A percentile compares a stretch with the other conserved stretches of the same genome.
Evolutionary conservation across 2,329 filamentous ascomycete species (phyloP).

Genomic region (Byssothecium circinans): DNA sequence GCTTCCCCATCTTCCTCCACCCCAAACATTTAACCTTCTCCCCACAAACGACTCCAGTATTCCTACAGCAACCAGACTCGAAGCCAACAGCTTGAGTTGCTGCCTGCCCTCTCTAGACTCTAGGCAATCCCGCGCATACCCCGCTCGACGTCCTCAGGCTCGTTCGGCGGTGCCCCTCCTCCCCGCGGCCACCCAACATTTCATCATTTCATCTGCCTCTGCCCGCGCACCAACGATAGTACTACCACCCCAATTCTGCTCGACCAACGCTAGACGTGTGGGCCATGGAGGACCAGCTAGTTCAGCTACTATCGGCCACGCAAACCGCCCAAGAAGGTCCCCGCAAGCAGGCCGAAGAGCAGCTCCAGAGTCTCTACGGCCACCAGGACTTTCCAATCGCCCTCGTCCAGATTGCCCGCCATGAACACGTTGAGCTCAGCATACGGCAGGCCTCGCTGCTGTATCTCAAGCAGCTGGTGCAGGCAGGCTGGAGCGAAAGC

Average conservation of each 20-base stretch:
- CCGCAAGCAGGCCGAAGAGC: conserved; percentile 83
- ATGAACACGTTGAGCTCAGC: conserved; percentile 70
- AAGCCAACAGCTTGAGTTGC: too few species aligned
- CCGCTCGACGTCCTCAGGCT: neutral
- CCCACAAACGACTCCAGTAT: neutral
- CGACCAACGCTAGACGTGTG: conserved; percentile 7
- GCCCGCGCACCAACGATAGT: conserved; percentile 23
- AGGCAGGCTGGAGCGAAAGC: conserved; percentile 78
- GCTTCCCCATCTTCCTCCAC: neutral
- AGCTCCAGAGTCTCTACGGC: conserved; percentile 70
- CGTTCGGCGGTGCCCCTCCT: conserved; percentile 6
- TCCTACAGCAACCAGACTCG: neutral
- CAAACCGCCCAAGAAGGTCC: conserved; percentile 74
- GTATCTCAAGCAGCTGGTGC: conserved; percentile 78
- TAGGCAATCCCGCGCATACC: neutral
- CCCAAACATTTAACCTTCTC: neutral
- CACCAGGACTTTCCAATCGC: conserved; percentile 74
- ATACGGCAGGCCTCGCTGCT: conserved; percentile 83
- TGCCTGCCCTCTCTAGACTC: too few species aligned
- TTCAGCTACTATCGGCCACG: conserved; percentile 83
- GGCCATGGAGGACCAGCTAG: conserved; percentile 88
- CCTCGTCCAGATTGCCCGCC: conserved; percentile 77
- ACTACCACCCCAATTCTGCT: conserved; percentile 7
- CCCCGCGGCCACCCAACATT: neutral
- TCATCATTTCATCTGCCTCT: conserved; percentile 2